Percentiles rank a stretch among this genome's conserved stretches.
These are phyloP conservation scores for Claviceps spartinae DNA, from an alignment of 2,329 filamentous ascomycete species.

Conservation along the genomic window DNA sequence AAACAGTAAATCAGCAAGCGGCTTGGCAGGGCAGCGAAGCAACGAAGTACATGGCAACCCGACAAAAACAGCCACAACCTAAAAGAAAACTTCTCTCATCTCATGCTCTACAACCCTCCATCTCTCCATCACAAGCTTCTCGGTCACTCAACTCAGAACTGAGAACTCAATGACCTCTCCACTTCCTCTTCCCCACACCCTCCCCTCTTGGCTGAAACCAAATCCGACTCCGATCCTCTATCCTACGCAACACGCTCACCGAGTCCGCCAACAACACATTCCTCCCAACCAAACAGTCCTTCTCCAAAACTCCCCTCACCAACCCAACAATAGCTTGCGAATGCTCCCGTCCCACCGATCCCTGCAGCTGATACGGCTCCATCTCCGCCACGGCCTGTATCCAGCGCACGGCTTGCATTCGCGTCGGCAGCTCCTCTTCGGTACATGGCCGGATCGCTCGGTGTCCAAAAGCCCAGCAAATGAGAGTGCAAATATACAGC, in stretches of 20 bases:
- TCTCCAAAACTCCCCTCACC: slow-evolving; percentile 31
- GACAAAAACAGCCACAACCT: too few relatives aligned
- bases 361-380: slow-evolving; percentile 25
- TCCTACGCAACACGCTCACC: slow-evolving; percentile 34
- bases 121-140: too few relatives aligned
- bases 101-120: too few relatives aligned
- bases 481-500: slow-evolving; percentile 42
- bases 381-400: slow-evolving; percentile 27
- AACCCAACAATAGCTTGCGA: slow-evolving; percentile 37
- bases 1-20: not conserved
- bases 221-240: slow-evolving; percentile 31
- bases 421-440: slow-evolving; percentile 11
- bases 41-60: too few relatives aligned
- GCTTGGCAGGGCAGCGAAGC: too few relatives aligned
- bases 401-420: slow-evolving; percentile 21
- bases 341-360: slow-evolving; percentile 19
- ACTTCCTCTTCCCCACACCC: not conserved
- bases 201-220: slow-evolving; percentile 12
- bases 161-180: not conserved
- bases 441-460: slow-evolving; percentile 10
- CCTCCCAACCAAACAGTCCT: slow-evolving; percentile 33
- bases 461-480: slow-evolving; percentile 45
- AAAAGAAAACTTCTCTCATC: too few relatives aligned
- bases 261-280: slow-evolving; percentile 41
- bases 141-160: too few relatives aligned